Conservation (phyloP, 208 protist genomes). For the Acanthamoeba sp. region DNA sequence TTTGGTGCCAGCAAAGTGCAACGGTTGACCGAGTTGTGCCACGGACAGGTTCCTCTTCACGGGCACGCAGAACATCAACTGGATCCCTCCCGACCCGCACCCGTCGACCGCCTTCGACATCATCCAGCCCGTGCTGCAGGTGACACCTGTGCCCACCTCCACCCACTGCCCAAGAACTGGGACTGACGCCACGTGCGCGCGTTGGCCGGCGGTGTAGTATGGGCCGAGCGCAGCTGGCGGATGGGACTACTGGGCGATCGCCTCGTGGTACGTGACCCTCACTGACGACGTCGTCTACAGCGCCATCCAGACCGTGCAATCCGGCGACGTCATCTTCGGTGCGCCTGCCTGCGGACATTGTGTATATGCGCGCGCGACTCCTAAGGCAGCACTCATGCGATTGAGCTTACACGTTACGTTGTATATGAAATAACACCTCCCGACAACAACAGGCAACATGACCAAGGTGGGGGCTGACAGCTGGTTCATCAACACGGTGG, state of each 20-base stretch:
- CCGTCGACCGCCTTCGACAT: background rate
- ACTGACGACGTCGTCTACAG: conserved; percentile 13
- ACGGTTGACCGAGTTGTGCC: background rate
- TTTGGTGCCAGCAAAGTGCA: no score
- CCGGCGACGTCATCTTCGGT: conserved; percentile 55
- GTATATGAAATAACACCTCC: no score
- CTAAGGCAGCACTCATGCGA: background rate
- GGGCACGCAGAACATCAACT: conserved; percentile 55
- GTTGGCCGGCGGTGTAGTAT: no score
- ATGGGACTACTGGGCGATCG: conserved; percentile 54
- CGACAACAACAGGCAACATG: conserved; percentile 18
- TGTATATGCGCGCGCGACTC: no score
- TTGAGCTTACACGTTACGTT: no score
- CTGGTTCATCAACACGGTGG: conserved; percentile 62
- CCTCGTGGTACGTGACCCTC: conserved; percentile 58
- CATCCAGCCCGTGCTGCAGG: conserved; percentile 65
- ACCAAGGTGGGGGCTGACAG: background rate
- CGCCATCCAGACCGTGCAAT: background rate
- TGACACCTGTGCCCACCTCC: background rate
- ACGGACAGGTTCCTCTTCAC: conserved; percentile 50
- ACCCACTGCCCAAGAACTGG: no score
- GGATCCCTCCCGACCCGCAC: conserved; percentile 15
- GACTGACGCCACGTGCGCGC: no score
- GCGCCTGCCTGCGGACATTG: background rate
- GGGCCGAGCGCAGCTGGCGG: conserved; percentile 19